Evolutionary conservation across 805 yeast species (phyloP), one percentile per base, ranked within the genome.

Genomic region (Pichia heedii): DNA sequence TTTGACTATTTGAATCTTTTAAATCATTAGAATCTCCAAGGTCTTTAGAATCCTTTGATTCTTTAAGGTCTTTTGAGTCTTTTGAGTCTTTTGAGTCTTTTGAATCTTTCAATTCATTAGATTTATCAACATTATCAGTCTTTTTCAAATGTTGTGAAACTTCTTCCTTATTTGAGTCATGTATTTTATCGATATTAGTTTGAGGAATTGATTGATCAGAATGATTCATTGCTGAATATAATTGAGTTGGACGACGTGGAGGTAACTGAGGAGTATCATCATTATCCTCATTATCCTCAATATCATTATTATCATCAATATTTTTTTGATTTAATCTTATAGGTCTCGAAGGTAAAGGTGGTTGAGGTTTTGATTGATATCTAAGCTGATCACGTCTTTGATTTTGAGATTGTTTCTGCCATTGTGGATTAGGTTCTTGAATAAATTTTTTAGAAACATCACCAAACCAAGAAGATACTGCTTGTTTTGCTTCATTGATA

Each of bases 381-480:
- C n/a, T n/a, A n/a, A n/a, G n/a, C n/a, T n/a, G n/a, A 24, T 24
- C 7, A 24, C 27, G 27, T 24, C 11, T 7, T 11, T 24, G 27
- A 11, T 11, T 24, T 11, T 24, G 10, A 24, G 27, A 11, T 24
- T 24, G 27, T 24, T 24, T n/a, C n/a, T n/a, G n/a, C n/a, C n/a
- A n/a, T n/a, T n/a, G n/a, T n/a, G n/a, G n/a, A n/a, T n/a, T n/a
- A n/a, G n/a, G n/a, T n/a, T n/a, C n/a, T n/a, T n/a, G n/a, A n/a
- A n/a, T n/a, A n/a, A 62, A 51, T 54, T 70, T 74, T 66, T 77
- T 78, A 27, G 80, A 72, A 45, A 85, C 56, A 15, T 79, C 84
- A 47, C 76, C 76, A 39, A 85, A 77, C 95, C 96, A 88, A 15
- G 79, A 74, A 48, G 83, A 81, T 46, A 88, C 76, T 43, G 82